These are phyloP conservation scores for Acorus gramineus DNA, from an alignment of 106 monocot species.

Conservation along the genomic window DNA sequence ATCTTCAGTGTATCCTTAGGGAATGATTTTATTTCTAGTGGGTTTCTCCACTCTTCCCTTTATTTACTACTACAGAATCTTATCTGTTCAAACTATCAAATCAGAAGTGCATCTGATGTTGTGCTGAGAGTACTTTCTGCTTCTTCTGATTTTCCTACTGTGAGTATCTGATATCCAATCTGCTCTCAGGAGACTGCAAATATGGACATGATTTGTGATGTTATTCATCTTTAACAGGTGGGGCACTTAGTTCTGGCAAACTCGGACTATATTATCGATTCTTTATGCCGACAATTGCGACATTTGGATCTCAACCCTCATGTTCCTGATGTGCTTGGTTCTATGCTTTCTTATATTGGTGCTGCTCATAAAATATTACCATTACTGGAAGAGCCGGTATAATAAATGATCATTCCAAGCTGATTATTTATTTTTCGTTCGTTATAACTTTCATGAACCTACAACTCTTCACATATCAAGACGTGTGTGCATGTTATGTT, in stretches of 20 bases:
- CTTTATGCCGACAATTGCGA: constrained; percentile 70
- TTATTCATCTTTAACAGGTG: constrained; percentile 35
- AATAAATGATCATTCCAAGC: neutral
- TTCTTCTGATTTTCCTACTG: constrained; percentile 42
- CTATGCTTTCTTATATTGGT: constrained; percentile 88
- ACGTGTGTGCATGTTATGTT: no score
- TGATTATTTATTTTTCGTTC: neutral
- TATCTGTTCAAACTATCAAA: constrained; percentile 64
- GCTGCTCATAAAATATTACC: constrained; percentile 85
- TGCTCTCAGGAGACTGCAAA: neutral
- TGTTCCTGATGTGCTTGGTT: constrained; percentile 79
- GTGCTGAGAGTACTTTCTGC: constrained; percentile 52
- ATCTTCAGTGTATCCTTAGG: constrained; percentile 65
- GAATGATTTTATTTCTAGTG: constrained; percentile 53
- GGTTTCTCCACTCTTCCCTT: constrained; percentile 86
- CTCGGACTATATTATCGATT: constrained; percentile 96
- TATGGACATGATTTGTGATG: neutral
- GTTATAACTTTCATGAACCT: neutral
- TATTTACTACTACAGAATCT: constrained; percentile 76
- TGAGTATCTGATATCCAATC: constrained; percentile 14
- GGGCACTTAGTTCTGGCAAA: constrained; percentile 79
- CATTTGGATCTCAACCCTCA: constrained; percentile 84
- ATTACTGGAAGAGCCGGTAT: constrained; percentile 81
- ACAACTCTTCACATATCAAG: constrained; percentile 7
- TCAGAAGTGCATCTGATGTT: constrained; percentile 64